phyloP scores from a whole-genome alignment of 73 alveolate genomes.

The Tetrahymena malaccensis region DNA sequence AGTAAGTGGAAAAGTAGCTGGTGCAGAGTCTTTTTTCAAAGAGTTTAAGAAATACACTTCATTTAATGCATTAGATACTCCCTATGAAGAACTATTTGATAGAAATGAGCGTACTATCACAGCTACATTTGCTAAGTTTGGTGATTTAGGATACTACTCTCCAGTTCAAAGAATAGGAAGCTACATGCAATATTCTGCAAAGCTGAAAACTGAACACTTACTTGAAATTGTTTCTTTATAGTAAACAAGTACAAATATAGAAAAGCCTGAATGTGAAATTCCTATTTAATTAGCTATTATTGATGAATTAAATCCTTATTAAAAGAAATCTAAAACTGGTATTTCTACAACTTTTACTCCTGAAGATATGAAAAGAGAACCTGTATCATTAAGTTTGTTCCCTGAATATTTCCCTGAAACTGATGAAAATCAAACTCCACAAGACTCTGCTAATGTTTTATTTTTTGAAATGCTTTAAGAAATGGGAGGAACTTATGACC shows the following conservation, averaged over 20 bases:
- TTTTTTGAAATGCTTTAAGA: constrained; percentile 9
- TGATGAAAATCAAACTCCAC: constrained; percentile 49
- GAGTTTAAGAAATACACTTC: constrained; percentile 8
- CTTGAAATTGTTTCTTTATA: constrained; percentile 73
- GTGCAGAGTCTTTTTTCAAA: constrained; percentile 9
- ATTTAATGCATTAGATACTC: constrained; percentile 46
- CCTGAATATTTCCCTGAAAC: constrained; percentile 43
- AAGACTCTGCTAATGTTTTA: constrained; percentile 30
- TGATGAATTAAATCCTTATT: constrained; percentile 55
- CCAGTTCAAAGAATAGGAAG: constrained; percentile 89
- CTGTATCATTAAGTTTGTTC: constrained; percentile 73
- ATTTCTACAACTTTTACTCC: constrained; percentile 57
- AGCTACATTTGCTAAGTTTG: constrained; percentile 91
- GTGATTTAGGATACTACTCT: constrained; percentile 85
- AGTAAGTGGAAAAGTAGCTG: constrained; percentile 4
- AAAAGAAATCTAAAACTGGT: constrained; percentile 53
- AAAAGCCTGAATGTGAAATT: constrained; percentile 21
- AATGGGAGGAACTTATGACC: constrained; percentile 68
- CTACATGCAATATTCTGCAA: constrained; percentile 83
- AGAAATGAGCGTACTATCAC: constrained; percentile 93
- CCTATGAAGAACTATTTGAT: constrained; percentile 88
- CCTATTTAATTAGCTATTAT: constrained; percentile 59
- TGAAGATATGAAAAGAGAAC: constrained; percentile 51
- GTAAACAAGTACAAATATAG: constrained; percentile 60
- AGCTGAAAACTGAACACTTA: constrained; percentile 79